Evolutionary conservation across 2,329 filamentous ascomycete genomes (phyloP).

Genomic region (Fusarium sp.): DNA sequence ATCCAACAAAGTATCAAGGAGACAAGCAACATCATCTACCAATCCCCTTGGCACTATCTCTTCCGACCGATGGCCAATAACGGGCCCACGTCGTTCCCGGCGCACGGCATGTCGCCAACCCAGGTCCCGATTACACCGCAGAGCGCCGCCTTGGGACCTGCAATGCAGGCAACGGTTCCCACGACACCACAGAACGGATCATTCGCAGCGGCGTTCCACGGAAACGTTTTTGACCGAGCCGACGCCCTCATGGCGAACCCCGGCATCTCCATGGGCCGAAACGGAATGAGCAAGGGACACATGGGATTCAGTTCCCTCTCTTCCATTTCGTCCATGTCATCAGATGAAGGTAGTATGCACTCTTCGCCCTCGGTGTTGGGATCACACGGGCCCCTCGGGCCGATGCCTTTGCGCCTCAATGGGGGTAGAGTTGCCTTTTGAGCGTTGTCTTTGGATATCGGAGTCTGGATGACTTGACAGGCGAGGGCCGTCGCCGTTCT

Average conservation of each 20-base stretch:
- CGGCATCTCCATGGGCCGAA: slow-evolving; percentile 67
- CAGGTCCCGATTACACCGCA: slow-evolving; percentile 82
- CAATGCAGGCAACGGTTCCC: slow-evolving; percentile 88
- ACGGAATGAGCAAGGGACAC: slow-evolving; percentile 57
- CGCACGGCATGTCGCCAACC: slow-evolving; percentile 43
- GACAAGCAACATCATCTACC: slow-evolving; percentile 75
- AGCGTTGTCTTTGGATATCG: slow-evolving; percentile 24
- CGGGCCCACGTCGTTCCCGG: slow-evolving; percentile 34
- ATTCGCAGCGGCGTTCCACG: slow-evolving; percentile 65
- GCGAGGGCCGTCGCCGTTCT: slow-evolving; percentile 2
- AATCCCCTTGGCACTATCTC: slow-evolving; percentile 67
- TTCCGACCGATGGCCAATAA: slow-evolving; percentile 36
- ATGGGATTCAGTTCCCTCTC: slow-evolving; percentile 53
- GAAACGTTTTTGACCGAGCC: slow-evolving; percentile 70
- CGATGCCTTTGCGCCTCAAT: slow-evolving; percentile 50
- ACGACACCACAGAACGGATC: slow-evolving; percentile 71
- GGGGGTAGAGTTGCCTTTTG: slow-evolving; percentile 53
- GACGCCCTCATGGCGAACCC: slow-evolving; percentile 67
- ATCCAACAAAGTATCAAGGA: slow-evolving; percentile 87
- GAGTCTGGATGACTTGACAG: slow-evolving; percentile 4
- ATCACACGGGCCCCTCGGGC: slow-evolving; percentile 46
- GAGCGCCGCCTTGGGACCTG: slow-evolving; percentile 88
- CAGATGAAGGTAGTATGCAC: slow-evolving; percentile 50
- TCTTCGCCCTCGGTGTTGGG: slow-evolving; percentile 45
- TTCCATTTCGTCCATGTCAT: slow-evolving; percentile 55